Evolutionary conservation across 352 stramenopile species (phyloP), one percentile per base, ranked within the genome.

Genomic region (Pythium aristosporum): DNA sequence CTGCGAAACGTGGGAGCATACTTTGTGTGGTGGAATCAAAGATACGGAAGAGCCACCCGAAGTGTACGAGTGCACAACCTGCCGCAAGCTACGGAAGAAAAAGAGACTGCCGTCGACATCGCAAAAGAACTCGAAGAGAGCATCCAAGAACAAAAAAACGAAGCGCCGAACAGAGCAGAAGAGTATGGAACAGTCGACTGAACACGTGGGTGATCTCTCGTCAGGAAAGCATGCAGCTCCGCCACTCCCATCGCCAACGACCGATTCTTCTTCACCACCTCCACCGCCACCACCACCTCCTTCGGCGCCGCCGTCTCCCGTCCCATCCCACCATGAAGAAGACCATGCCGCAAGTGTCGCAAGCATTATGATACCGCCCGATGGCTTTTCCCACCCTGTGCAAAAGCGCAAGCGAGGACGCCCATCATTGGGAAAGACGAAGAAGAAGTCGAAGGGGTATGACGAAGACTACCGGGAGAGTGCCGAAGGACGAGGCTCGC

Each of bases 1-100:
- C 30, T 92, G 84, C 59, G 72, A 83, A 44, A 86, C 73, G 7
- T 95, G 86, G 86, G 78, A 91, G 51, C 86, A 95, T 51, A 91
- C 84, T 1, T 41, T 66, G 28, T 95, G 86, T 51, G 80, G 76
- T 4, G 72, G 75, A 0, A 80, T 93, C n/a, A 68, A 70, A 2
- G 77, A 88, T 48, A 73, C 63, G 1, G 69, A 76, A 36, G 74
- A 87, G 8, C 67, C 80, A 21, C 74, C 82, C 10, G 68, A 82
- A 21, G 39, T 77, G 43, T 94, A 89, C 51, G 65, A 67, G 18
- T 94, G 86, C 47, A 75, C 76, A 13, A 57, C 68, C 13, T 94
- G 86, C 48, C 36, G 46, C 30, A 58, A 63, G 49, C 2, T 47
- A 11, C 23, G 15, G 20, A 68, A 68, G 54, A 69, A 69, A 50